Percentiles rank a stretch among this genome's conserved stretches.
These are phyloP conservation scores for Penicillium sp. DNA, from an alignment of 2,329 filamentous ascomycete species.

Conservation along the genomic window DNA sequence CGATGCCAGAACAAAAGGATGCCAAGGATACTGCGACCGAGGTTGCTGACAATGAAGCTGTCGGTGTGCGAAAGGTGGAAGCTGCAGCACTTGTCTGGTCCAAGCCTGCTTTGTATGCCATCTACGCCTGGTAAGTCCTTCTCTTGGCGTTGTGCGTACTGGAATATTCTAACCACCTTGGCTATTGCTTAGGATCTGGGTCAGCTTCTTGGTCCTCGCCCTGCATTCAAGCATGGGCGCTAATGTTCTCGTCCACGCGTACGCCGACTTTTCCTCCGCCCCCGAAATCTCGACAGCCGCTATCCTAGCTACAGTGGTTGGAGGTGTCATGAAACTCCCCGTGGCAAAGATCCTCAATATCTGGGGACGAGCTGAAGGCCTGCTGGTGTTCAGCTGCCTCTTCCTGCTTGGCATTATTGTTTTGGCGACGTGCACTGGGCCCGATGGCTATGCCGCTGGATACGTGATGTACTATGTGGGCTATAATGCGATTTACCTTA, in stretches of 20 bases:
- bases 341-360: slow-evolving; percentile 67
- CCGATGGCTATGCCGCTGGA: slow-evolving; percentile 67
- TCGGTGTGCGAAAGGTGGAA: slow-evolving; percentile 51
- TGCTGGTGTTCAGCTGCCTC: slow-evolving; percentile 54
- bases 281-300: slow-evolving; percentile 56
- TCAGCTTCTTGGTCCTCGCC: slow-evolving; percentile 52
- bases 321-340: slow-evolving; percentile 64
- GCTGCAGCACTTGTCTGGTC: slow-evolving; percentile 53
- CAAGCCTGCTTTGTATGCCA: slow-evolving; percentile 39
- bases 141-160: not conserved
- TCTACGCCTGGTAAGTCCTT: slow-evolving; percentile 35
- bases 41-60: slow-evolving; percentile 3
- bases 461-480: slow-evolving; percentile 68
- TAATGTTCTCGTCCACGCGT: slow-evolving; percentile 55
- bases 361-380: slow-evolving; percentile 67
- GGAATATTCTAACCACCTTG: slow-evolving; percentile 21
- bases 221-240: slow-evolving; percentile 49
- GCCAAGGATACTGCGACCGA: slow-evolving; percentile 1
- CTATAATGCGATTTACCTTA: slow-evolving; percentile 59
- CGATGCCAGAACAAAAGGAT: not conserved
- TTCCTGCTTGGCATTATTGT: slow-evolving; percentile 61
- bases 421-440: slow-evolving; percentile 65
- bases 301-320: slow-evolving; percentile 61
- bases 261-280: slow-evolving; percentile 57
- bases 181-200: slow-evolving; percentile 45